Base-by-base conservation (phyloP, 2,329 filamentous ascomycete genomes). In the Elsinoe batatas region DNA sequence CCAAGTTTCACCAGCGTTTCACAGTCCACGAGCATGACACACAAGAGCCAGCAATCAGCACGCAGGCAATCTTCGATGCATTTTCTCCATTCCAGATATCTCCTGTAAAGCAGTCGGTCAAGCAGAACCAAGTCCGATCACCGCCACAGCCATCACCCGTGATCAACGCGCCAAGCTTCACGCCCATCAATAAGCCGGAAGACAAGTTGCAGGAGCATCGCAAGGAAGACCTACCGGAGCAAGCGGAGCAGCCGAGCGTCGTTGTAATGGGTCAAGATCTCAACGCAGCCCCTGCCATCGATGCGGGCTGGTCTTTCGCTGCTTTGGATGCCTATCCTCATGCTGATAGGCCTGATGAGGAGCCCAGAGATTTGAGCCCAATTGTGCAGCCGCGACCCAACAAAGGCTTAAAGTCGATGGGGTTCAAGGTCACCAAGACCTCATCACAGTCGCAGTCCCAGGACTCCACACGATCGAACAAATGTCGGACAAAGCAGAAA, bases 61-160 rank as follows among this genome's bases (percentile, higher is more conserved):
- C 74, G 1, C 74, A 76, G 55, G 71, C 72, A 13, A 61, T 76
- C 7, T 68, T 76, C 46, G 66, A 68, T 22, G 70, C 67, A 7
- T 69, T 58, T 20, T 58, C 58, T n/a, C 58, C 58, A 10, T 55
- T 60, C 42, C 22, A 55, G 20, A 46, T 55, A 15, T 55, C 53
- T 12, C 53, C 38, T 8, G 36, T 26, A 17, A 47, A 55, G 8
- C 13, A 15, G 3, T 11, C 20, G 3, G 38, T 13, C 7, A 37
- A 13, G 17, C 10, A 15, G 11, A 20, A 49, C 22, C 26, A 15
- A 13, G 12, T 7, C n/a, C 15, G 17, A 35, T 22, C 44, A 6
- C 44, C 22, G 18, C 26, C 13, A 35, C 20, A 44, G 17, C 8
- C 40, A 17, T 17, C 40, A 26, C 10, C 7, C 10, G 12, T 44